A percentile compares a stretch with the other conserved stretches of the same genome.
Evolutionary conservation across 1,139 yeast genomes (phyloP).

Genomic region (Nakaseomyces sp.): DNA sequence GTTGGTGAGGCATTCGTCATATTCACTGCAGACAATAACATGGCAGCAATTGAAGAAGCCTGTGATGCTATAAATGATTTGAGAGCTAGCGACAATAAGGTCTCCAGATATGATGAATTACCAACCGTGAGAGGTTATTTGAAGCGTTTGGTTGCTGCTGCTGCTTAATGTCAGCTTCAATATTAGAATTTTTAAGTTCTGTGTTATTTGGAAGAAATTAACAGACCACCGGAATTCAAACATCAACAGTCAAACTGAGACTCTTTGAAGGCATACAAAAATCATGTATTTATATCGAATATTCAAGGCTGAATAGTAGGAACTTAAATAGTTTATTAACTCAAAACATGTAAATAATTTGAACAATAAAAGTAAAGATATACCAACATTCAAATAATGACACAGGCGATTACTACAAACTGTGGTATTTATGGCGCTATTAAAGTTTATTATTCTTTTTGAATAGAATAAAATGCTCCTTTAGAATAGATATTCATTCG

Average conservation of each 20-base stretch:
- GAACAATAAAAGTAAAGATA: not conserved
- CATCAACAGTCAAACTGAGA: too few relatives aligned
- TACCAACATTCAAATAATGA: too few relatives aligned
- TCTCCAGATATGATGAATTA: constrained; percentile 31
- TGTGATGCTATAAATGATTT: constrained; percentile 41
- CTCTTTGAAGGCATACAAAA: not conserved
- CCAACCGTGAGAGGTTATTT: constrained; percentile 29
- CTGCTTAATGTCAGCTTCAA: too few relatives aligned
- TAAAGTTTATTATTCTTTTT: too few relatives aligned
- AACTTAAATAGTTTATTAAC: not conserved
- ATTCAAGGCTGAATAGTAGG: not conserved
- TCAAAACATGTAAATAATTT: not conserved
- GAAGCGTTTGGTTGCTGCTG: constrained; percentile 18
- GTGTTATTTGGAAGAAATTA: too few relatives aligned
- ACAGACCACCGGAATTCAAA: too few relatives aligned
- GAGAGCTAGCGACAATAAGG: constrained; percentile 25
- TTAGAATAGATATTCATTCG: too few relatives aligned
- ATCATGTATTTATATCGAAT: not conserved
- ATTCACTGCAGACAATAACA: constrained; percentile 40
- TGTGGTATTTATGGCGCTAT: too few relatives aligned
- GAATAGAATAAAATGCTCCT: too few relatives aligned
- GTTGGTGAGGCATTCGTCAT: constrained; percentile 45
- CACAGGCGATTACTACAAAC: too few relatives aligned
- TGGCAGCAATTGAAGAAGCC: constrained; percentile 44
- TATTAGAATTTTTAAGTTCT: too few relatives aligned